Evolutionary conservation across 345 rosid genomes (phyloP), one percentile per base, ranked within the genome.

Genomic region (Aegle marmelos): DNA sequence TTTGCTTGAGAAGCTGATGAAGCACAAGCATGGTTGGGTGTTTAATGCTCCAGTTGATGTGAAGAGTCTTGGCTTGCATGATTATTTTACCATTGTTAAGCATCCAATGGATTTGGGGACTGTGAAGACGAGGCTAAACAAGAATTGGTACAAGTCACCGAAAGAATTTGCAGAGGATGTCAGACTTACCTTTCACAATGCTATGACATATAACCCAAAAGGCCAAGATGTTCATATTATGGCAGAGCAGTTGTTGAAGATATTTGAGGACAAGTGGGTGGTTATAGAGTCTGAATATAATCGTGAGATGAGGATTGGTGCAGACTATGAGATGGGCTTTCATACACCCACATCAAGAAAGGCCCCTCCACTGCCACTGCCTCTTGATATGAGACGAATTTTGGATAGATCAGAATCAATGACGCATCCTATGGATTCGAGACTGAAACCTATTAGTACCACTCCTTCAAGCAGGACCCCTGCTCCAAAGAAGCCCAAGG

Each of bases 71-170:
- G 93, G 97, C 73, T 85, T 96, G 90, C 95, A 85, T 71, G 99
- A 96, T 88, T 96, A 96, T 79, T 89, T 80, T 72, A 85, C 85
- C 79, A 90, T 96, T 70, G 91, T 96, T 64, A 87, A 87, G 84
- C 91, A 92, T 84, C 98, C 98, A 39, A 96, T 96, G 99, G 98
- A 96, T 85, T 85, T 96, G 89, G 99, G 99, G 54, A 89, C 97
- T 19, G 88, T 96, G 74, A 96, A 96, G 86, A 69, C 90, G 3
- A 87, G 87, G 79, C 82, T 96, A 72, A 86, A 74, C 76, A 90
- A 88, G 82, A 92, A 95, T 82, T 73, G 91, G 89, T 95, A 95
- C 89, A 92, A 94, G 90, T 90, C 94, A 0, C 96, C 97, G 0
- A 90, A 89, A 83, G 97, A 92, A 79, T 95, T 95, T 81, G 99